phyloP scores from a whole-genome alignment of 2,329 filamentous ascomycete species.

The Colletotrichum acutatum region DNA sequence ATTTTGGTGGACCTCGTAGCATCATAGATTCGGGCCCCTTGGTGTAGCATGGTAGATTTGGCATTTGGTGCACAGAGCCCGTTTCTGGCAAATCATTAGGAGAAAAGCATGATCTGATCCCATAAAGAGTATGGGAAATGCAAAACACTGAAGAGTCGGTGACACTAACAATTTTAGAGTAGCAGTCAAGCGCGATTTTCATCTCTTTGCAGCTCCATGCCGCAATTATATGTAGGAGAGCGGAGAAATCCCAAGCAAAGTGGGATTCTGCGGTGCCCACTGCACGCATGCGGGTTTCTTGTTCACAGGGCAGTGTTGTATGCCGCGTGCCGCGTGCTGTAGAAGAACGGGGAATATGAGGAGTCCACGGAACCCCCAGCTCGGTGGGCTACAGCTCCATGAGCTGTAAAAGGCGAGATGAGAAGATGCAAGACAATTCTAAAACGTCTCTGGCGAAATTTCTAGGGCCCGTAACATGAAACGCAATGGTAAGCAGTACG shows the following conservation, averaged over 20 bases:
- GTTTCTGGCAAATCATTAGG: neutral
- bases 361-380: neutral
- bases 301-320: neutral
- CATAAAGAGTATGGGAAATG: neutral
- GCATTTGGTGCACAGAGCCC: neutral
- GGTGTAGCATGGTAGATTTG: neutral
- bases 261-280: neutral
- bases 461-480: neutral
- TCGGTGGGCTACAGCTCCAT: neutral
- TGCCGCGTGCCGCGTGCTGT: constrained; percentile 6
- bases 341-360: neutral
- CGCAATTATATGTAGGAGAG: neutral
- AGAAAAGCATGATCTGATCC: neutral
- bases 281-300: neutral
- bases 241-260: neutral
- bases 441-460: neutral
- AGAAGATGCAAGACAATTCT: neutral
- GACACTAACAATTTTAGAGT: constrained; percentile 17
- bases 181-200: neutral
- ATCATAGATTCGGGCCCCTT: neutral
- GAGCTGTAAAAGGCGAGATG: neutral
- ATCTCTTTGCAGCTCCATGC: neutral
- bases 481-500: neutral
- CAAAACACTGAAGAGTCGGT: constrained; percentile 20
- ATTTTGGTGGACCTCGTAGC: neutral